Percentiles rank a stretch among this genome's conserved stretches.
phyloP scores from a whole-genome alignment of 2,329 filamentous ascomycete species.

The Chaetomium sp. region DNA sequence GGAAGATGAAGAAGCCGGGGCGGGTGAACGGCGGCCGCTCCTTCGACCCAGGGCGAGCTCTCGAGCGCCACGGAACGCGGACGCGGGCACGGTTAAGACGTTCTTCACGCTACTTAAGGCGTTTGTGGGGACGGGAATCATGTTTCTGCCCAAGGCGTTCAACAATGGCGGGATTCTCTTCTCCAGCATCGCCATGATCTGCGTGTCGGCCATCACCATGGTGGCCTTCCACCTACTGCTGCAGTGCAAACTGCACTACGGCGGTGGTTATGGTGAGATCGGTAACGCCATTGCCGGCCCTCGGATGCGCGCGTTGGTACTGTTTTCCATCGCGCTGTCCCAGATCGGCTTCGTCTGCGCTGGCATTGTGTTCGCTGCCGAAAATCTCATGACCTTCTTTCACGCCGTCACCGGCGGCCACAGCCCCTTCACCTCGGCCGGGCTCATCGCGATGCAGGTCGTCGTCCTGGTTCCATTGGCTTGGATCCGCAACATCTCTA shows the following conservation, averaged over 20 bases:
- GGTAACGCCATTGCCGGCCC: constrained; percentile 59
- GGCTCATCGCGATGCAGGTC: constrained; percentile 61
- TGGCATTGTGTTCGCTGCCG: constrained; percentile 69
- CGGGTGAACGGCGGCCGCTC: constrained; percentile 53
- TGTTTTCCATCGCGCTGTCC: constrained; percentile 64
- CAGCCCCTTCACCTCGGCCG: constrained; percentile 45
- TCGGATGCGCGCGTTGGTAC: constrained; percentile 57
- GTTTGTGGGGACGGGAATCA: constrained; percentile 74
- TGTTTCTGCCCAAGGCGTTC: constrained; percentile 76
- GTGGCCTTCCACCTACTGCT: constrained; percentile 67
- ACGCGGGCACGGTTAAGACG: constrained; percentile 62
- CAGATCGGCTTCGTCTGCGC: constrained; percentile 75
- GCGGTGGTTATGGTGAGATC: constrained; percentile 69
- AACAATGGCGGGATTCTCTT: constrained; percentile 72
- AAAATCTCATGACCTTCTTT: constrained; percentile 64
- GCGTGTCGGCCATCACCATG: constrained; percentile 59
- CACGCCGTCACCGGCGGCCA: constrained; percentile 50
- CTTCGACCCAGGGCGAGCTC: constrained; percentile 48
- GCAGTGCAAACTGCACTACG: constrained; percentile 55
- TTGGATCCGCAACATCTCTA: constrained; percentile 68
- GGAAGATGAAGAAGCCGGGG: constrained; percentile 33
- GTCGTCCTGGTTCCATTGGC: constrained; percentile 58
- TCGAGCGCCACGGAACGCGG: constrained; percentile 38
- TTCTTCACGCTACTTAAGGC: constrained; percentile 76
- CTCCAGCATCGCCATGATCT: constrained; percentile 61